A percentile compares a stretch with the other conserved stretches of the same genome.
These are phyloP conservation scores for Phyllachora maydis DNA, from an alignment of 2,329 filamentous ascomycete genomes.

Conservation along the genomic window DNA sequence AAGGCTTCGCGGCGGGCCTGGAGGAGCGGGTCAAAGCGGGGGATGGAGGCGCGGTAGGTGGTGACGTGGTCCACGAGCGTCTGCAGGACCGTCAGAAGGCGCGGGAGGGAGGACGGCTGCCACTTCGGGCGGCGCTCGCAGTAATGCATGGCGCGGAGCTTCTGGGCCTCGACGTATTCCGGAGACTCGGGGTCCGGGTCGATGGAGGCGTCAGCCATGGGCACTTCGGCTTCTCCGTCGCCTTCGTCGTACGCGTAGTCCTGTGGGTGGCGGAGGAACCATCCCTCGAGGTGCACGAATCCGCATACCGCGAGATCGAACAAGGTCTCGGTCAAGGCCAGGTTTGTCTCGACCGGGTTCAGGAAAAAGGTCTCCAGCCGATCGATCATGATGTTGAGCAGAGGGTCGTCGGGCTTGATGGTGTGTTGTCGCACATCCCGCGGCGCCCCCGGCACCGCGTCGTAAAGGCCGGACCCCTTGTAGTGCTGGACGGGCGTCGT, in stretches of 20 bases:
- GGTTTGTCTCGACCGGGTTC: constrained; percentile 80
- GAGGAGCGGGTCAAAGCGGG: constrained; percentile 53
- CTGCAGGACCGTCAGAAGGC: constrained; percentile 35
- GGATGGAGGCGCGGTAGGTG: constrained; percentile 40
- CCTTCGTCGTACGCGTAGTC: constrained; percentile 35
- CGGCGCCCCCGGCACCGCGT: constrained; percentile 38
- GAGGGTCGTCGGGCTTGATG: constrained; percentile 38
- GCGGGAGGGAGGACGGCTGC: constrained; percentile 25
- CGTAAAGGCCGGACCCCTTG: constrained; percentile 30
- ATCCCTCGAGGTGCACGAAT: constrained; percentile 72
- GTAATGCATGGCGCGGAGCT: constrained; percentile 23
- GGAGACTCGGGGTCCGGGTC: constrained; percentile 19
- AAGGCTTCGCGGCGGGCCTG: constrained; percentile 44
- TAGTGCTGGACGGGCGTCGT: constrained; percentile 33
- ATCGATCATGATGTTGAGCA: constrained; percentile 44
- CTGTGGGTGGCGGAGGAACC: constrained; percentile 59
- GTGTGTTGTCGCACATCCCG: constrained; percentile 39
- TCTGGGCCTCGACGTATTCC: constrained; percentile 18
- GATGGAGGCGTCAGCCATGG: constrained; percentile 17
- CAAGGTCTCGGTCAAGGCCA: constrained; percentile 68
- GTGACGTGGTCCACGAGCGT: constrained; percentile 39
- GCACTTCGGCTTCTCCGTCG: constrained; percentile 15
- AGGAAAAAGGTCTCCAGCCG: constrained; percentile 66
- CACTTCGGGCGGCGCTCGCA: constrained; percentile 33
- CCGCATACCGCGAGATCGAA: constrained; percentile 70